Base-by-base conservation (phyloP, 495 filamentous ascomycete genomes). In the Sabuloglossum arenarium region DNA sequence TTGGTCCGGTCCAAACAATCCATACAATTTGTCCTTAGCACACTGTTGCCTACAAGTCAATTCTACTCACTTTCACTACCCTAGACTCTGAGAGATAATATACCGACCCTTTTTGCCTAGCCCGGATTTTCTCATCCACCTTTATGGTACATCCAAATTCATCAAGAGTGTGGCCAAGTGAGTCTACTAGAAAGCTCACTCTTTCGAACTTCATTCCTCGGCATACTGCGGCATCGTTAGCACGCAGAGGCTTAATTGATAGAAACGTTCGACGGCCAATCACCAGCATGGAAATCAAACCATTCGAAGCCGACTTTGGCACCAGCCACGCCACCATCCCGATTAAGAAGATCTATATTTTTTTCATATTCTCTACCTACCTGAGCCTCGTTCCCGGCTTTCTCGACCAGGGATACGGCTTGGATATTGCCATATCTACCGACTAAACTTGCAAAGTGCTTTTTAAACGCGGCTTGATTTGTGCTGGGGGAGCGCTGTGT, bases 121-220 rank as follows among this genome's bases (percentile, higher is more conserved):
- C 66, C 23, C 71, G 60, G 6, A 79, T 58, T 9, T 65, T 65
- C 14, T 73, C 75, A 27, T 74, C 67, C 16, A 71, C 68, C 34
- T 79, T 67, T 0, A 82, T 74, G 0, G 79, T 80, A 60, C 79
- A 84, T 10, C 84, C 80, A 56, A 80, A 77, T 5, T 72, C 67
- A 54, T 79, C 79, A 16, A 95, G 67, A 9, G 73, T 79, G 16
- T 70, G 63, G 6, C 72, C 75, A n/a, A 96, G 64, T 1, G 70
- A 77, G 32, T 88, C 75, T 52, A 97, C 71, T 1, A 96, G 75
- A 11, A 80, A 67, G 50, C 78, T 80, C 5, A 97, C 88, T 51
- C 94, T 94, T 65, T 96, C 88, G 62, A 96, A 97, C 57, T 86
- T 90, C 91, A 97, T 96, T 0, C 90, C 90, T 3, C 87, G 81